Base-by-base conservation (phyloP, 371 early-diverging fungal genomes). In the Modicella reniformis region DNA sequence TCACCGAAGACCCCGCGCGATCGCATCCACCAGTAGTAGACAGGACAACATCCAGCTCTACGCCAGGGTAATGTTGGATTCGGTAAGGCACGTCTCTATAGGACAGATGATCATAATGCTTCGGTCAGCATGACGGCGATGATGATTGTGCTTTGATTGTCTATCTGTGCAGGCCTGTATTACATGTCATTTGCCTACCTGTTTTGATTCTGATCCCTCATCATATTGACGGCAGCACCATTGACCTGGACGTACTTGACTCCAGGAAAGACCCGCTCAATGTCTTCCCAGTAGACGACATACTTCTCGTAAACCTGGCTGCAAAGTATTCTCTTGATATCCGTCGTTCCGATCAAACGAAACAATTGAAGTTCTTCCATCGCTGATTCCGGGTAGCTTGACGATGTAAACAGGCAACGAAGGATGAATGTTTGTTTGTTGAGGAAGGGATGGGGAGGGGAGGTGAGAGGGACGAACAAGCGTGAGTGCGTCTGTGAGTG, bases 251-350 rank as follows among this genome's bases (percentile, higher is more conserved):
- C 29, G 53, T 53, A 9, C 26, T 59, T 12, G 12, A 44, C 44
- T 19, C 53, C 41, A 17, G 51, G 67, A 59, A 66, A 66, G 32
- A 40, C 59, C 17, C 53, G 21, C 44, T 37, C 53, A 19, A 59
- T 59, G 41, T 66, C 67, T 19, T 66, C 51, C 67, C 67, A 66
- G 53, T 52, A 50, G 54, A 66, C n/a, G 28, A 59, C 53, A 29
- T 52, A 13, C 32, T 66, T 51, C 8, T 54, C 67, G 59, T 66
- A 28, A 26, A 59, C 34, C 13, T 51, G 1, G 10, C 48, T 47
- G 3, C 41, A 25, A 3, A 10, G 12, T 13, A 53, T 28, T 19
- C 32, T 15, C 13, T 8, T 17, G 32, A 53, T n/a, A 10, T 30
- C 32, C 4, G 53, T 29, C 12, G 21, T 32, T 32, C 53, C 56